phyloP scores from a whole-genome alignment of 1,284 basidiomycete species.

The Irpex lacteus region DNA sequence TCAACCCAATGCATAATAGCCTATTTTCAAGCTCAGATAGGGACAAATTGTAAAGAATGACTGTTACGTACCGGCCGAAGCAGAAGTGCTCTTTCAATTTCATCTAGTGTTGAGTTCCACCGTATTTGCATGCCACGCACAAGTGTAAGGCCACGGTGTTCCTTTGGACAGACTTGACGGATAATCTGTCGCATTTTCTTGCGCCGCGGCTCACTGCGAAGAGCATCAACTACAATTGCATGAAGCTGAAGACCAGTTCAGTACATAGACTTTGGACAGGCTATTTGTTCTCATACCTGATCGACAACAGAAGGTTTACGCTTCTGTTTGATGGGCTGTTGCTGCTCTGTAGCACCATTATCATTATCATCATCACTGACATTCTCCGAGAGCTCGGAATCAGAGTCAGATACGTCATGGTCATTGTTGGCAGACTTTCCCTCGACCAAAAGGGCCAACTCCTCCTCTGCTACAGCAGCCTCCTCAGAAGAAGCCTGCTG shows the following conservation, averaged over 20 bases:
- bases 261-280: background rate
- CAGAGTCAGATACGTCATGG: background rate
- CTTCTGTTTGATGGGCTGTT: background rate
- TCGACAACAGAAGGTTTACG: background rate
- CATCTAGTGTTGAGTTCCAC: constrained; percentile 15
- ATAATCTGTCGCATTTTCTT: constrained; percentile 9
- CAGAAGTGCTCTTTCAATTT: constrained; percentile 8
- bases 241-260: constrained; percentile 1
- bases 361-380: background rate
- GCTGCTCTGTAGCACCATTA: background rate
- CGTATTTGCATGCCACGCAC: constrained; percentile 16
- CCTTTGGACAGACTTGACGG: constrained; percentile 9
- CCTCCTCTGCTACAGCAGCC: background rate
- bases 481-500: background rate
- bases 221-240: constrained; percentile 2
- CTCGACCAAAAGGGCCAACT: background rate
- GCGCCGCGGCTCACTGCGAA: background rate
- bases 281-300: background rate
- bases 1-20: constrained; percentile 12
- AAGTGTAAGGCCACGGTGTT: constrained; percentile 5
- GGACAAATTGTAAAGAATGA: background rate
- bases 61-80: constrained; percentile 9
- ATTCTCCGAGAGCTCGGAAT: background rate
- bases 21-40: background rate
- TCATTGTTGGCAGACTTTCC: background rate